These are phyloP conservation scores for Puccinia horiana DNA, from an alignment of 1,284 basidiomycete genomes.

Conservation along the genomic window DNA sequence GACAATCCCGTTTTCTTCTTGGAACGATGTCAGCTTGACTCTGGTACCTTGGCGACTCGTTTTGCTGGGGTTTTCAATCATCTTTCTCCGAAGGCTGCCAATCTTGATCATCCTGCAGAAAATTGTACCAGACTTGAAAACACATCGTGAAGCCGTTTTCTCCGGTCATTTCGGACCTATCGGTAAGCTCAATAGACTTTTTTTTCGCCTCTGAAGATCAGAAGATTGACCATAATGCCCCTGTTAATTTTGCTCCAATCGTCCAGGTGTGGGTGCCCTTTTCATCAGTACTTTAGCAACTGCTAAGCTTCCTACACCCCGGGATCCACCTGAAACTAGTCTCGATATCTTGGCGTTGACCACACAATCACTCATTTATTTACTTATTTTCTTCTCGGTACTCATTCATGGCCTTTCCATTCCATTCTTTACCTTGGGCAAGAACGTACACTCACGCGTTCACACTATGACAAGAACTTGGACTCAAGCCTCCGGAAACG, in stretches of 20 bases:
- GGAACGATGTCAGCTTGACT: slow-evolving; percentile 69
- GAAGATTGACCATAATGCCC: neutral
- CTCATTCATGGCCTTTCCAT: slow-evolving; percentile 79
- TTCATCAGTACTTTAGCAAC: slow-evolving; percentile 83
- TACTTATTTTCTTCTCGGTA: slow-evolving; percentile 86
- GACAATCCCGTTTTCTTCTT: slow-evolving; percentile 85
- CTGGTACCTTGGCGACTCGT: slow-evolving; percentile 79
- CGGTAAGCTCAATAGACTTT: slow-evolving; percentile 13
- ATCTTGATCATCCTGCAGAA: slow-evolving; percentile 76
- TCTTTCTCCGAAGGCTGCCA: slow-evolving; percentile 79
- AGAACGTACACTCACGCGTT: slow-evolving; percentile 82
- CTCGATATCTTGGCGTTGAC: slow-evolving; percentile 69
- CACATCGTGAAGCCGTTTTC: slow-evolving; percentile 77
- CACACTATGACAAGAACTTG: slow-evolving; percentile 78
- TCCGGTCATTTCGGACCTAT: slow-evolving; percentile 76
- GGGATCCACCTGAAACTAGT: slow-evolving; percentile 66
- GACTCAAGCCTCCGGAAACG: slow-evolving; percentile 61
- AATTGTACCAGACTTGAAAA: slow-evolving; percentile 92
- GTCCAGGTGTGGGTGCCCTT: slow-evolving; percentile 64
- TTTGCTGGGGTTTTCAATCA: slow-evolving; percentile 74
- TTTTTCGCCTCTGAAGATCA: neutral
- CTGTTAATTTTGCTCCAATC: slow-evolving; percentile 35
- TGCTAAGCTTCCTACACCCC: slow-evolving; percentile 67
- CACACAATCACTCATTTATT: slow-evolving; percentile 85
- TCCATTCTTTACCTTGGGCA: slow-evolving; percentile 84